Conservation (phyloP, 495 filamentous ascomycete species). For the Penicillium simplicissimum region DNA sequence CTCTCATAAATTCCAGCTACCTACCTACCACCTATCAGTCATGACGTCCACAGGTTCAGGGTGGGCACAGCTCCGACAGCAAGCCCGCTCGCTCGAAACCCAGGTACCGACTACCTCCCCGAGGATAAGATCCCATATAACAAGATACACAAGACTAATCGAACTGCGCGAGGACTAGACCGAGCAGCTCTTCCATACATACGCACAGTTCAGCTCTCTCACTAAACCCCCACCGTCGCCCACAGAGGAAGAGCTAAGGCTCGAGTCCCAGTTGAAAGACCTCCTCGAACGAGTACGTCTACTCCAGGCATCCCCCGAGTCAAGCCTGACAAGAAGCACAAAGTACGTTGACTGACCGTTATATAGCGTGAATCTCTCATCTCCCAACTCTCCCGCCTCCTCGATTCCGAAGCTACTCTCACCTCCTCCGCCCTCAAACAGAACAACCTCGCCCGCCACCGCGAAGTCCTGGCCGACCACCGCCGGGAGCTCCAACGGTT, state of each 20-base stretch:
- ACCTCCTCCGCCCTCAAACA: conserved; percentile 90
- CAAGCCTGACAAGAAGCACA: not conserved
- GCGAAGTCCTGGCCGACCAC: conserved; percentile 86
- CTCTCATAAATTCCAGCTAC: not conserved
- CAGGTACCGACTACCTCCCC: conserved; percentile 60
- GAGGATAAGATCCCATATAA: conserved; percentile 1
- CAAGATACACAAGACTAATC: conserved; percentile 10
- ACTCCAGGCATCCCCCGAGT: conserved; percentile 13
- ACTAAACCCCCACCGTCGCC: conserved; percentile 78
- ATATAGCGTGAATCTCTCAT: conserved; percentile 77
- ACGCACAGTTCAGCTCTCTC: conserved; percentile 88
- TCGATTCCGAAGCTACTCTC: conserved; percentile 90
- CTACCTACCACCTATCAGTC: conserved; percentile 6
- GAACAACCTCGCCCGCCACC: conserved; percentile 89
- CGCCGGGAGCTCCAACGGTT: conserved; percentile 77
- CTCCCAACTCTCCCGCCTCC: conserved; percentile 79
- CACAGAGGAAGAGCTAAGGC: conserved; percentile 77
- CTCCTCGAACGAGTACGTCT: conserved; percentile 59
- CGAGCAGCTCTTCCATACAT: conserved; percentile 89
- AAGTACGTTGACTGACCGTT: conserved; percentile 5
- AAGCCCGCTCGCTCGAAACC: conserved; percentile 85
- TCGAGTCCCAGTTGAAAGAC: conserved; percentile 81
- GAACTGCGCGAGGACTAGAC: conserved; percentile 57
- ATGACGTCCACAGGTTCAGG: conserved; percentile 82
- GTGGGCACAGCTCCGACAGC: conserved; percentile 95